Percentiles rank a stretch among this genome's conserved stretches.
These are phyloP conservation scores for Mycena leptocephala DNA, from an alignment of 768 basidiomycete genomes.

Conservation along the genomic window DNA sequence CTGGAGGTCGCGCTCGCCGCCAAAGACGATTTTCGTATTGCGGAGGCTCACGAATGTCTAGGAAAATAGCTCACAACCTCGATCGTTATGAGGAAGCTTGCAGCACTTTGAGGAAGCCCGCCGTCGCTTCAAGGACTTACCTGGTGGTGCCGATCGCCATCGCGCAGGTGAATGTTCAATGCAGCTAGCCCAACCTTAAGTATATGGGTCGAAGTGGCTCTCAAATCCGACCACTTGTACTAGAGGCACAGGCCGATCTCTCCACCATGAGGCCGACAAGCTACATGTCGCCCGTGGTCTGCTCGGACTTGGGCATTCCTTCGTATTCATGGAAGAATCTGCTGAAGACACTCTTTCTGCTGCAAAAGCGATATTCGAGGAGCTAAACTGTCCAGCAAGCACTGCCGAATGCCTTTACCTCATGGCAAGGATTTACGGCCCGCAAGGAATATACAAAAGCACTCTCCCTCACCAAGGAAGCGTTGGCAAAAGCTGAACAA, in stretches of 20 bases:
- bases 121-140: background rate
- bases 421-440: background rate
- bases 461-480: background rate
- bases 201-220: background rate
- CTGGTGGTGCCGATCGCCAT: background rate
- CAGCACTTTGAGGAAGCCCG: background rate
- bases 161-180: background rate
- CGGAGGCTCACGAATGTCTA: background rate
- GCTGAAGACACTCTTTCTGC: background rate
- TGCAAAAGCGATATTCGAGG: slow-evolving; percentile 22
- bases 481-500: background rate
- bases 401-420: slow-evolving; percentile 25
- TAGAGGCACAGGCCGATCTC: background rate
- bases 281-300: slow-evolving; percentile 7
- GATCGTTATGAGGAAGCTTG: slow-evolving; percentile 14
- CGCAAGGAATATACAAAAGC: slow-evolving; percentile 11
- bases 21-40: background rate
- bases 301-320: slow-evolving; percentile 2
- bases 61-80: background rate
- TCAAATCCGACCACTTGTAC: background rate
- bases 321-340: slow-evolving; percentile 1
- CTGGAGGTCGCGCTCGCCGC: slow-evolving; percentile 9
- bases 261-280: background rate
- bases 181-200: background rate
- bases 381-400: slow-evolving; percentile 16